phyloP scores from a whole-genome alignment of 441 rosid species.

The Kokia cookei region DNA sequence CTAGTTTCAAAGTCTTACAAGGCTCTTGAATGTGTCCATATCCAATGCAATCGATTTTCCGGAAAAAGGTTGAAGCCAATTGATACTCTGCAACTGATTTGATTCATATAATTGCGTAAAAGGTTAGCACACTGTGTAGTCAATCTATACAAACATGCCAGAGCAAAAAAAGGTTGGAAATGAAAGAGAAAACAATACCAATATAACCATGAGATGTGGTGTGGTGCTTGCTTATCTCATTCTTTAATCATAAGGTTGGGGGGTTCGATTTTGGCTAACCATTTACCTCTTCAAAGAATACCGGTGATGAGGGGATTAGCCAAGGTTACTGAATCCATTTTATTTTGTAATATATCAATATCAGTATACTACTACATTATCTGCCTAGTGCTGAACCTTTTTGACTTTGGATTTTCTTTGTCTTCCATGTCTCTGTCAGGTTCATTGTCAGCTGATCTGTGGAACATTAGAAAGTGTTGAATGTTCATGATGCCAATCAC shows the following conservation, averaged over 20 bases:
- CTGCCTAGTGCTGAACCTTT: too few species aligned
- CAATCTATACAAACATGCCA: not conserved
- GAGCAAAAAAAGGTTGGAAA: not conserved
- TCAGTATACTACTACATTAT: too few species aligned
- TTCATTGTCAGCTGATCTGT: not conserved
- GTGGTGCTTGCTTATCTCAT: too few species aligned
- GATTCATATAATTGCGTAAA: not conserved
- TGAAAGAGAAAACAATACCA: not conserved
- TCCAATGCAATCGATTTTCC: not conserved
- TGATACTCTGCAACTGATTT: not conserved
- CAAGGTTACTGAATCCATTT: too few species aligned
- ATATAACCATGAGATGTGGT: too few species aligned
- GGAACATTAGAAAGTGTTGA: not conserved
- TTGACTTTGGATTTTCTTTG: too few species aligned
- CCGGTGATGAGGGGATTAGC: too few species aligned
- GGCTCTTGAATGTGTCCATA: not conserved
- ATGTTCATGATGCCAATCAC: too few species aligned
- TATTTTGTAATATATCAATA: too few species aligned
- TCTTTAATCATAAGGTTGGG: too few species aligned
- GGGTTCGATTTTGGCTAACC: too few species aligned
- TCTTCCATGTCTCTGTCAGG: not conserved
- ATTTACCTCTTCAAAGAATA: too few species aligned
- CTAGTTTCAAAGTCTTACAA: not conserved
- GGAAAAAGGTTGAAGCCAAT: not conserved
- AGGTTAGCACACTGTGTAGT: not conserved